Conservation (phyloP, 139 green algal genomes). For the Coelastrella sp. region DNA sequence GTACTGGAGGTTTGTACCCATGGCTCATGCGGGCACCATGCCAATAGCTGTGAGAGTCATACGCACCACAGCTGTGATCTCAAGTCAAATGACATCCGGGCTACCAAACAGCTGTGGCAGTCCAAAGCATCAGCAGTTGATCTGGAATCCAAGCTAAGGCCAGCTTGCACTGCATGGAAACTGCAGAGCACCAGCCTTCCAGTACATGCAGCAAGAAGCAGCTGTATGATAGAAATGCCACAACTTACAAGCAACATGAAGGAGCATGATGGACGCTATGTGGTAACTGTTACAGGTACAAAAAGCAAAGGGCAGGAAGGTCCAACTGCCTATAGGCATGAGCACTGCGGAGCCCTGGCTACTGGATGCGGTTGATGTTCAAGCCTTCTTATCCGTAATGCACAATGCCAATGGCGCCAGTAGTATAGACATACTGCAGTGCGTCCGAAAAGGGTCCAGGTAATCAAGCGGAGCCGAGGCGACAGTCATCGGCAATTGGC, state of each 20-base stretch:
- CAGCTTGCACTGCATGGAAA: too few relatives aligned
- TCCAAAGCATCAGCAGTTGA: too few relatives aligned
- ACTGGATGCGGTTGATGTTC: constrained; percentile 62
- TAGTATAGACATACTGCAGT: constrained; percentile 35
- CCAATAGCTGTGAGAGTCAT: too few relatives aligned
- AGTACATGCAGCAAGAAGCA: too few relatives aligned
- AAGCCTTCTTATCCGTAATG: constrained; percentile 48
- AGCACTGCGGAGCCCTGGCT: constrained; percentile 69
- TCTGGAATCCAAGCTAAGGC: too few relatives aligned
- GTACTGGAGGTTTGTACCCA: constrained; percentile 40
- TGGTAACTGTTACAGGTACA: neutral
- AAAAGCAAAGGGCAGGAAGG: constrained; percentile 31
- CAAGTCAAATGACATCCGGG: too few relatives aligned
- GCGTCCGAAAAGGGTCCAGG: constrained; percentile 32
- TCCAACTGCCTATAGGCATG: constrained; percentile 70
- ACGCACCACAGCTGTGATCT: too few relatives aligned
- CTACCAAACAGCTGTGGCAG: too few relatives aligned
- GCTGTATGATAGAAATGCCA: too few relatives aligned
- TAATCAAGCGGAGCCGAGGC: neutral
- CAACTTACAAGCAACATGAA: too few relatives aligned
- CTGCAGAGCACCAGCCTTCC: too few relatives aligned
- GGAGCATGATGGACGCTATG: neutral
- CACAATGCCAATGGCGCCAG: neutral
- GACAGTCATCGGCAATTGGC: neutral
- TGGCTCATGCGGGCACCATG: too few relatives aligned